Evolutionary conservation across 345 rosid species (phyloP).

Genomic region (Streptanthus diversifolius): DNA sequence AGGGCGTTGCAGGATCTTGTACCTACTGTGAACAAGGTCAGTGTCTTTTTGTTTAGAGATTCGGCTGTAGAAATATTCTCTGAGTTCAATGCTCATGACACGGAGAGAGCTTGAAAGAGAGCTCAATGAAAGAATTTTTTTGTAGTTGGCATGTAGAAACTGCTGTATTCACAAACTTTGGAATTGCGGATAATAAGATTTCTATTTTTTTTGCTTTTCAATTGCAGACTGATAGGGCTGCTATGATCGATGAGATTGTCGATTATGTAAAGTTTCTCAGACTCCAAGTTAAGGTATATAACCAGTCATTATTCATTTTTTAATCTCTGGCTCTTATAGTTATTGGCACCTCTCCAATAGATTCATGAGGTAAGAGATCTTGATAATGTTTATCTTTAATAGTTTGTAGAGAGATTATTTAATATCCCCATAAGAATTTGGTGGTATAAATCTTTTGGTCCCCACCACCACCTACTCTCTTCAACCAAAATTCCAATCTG

Average conservation of each 20-base stretch:
- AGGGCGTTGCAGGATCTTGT: slow-evolving; percentile 97
- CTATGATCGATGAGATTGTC: slow-evolving; percentile 98
- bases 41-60: neutral
- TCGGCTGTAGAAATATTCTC: neutral
- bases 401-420: slow-evolving; percentile 17
- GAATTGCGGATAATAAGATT: neutral
- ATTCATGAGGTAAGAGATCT: slow-evolving; percentile 1
- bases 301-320: neutral
- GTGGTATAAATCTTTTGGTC: slow-evolving; percentile 28
- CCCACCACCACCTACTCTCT: slow-evolving; percentile 29
- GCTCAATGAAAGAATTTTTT: neutral
- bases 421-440: slow-evolving; percentile 13
- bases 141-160: neutral
- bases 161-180: neutral
- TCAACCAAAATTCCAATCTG: slow-evolving; percentile 5
- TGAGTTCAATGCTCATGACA: neutral
- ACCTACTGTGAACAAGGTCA: slow-evolving; percentile 96
- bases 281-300: slow-evolving; percentile 94
- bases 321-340: neutral
- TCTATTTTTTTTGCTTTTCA: neutral
- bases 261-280: slow-evolving; percentile 98
- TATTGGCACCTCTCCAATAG: neutral
- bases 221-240: slow-evolving; percentile 87
- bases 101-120: neutral
- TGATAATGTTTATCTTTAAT: neutral